A percentile compares a stretch with the other conserved stretches of the same genome.
Conservation (phyloP, 441 rosid species). For the Pelargonium myrrhifolium region DNA sequence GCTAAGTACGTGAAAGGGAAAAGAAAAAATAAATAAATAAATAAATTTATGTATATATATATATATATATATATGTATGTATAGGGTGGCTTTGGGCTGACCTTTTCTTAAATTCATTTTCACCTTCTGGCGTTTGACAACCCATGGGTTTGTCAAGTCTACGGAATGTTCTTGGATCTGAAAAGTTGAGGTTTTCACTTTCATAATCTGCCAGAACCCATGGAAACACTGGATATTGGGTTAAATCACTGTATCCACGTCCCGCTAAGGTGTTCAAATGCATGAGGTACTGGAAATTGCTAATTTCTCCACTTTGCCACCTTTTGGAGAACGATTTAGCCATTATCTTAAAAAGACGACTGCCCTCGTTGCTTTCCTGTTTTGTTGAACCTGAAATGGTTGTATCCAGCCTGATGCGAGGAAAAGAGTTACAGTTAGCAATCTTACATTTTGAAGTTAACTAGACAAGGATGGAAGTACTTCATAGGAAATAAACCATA, state of each 20-base stretch:
- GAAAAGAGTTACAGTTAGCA: conserved; percentile 20
- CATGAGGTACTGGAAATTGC: conserved; percentile 99
- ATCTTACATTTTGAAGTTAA: conserved; percentile 14
- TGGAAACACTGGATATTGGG: conserved; percentile 99
- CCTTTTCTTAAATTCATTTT: conserved; percentile 98
- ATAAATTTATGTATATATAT: too few relatives aligned
- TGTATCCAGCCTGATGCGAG: conserved; percentile 74
- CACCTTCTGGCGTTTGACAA: conserved; percentile 96
- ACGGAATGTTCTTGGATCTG: conserved; percentile 83
- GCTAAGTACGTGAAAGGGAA: not conserved
- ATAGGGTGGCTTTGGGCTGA: conserved; percentile 16
- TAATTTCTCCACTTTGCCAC: conserved; percentile 99
- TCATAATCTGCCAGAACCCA: conserved; percentile 99
- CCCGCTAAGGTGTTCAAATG: conserved; percentile 99
- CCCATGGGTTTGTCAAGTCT: conserved; percentile 99
- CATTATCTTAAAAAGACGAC: conserved; percentile 85
- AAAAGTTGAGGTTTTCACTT: conserved; percentile 79
- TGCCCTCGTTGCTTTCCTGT: conserved; percentile 90
- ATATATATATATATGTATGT: too few relatives aligned
- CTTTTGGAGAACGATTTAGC: conserved; percentile 98
- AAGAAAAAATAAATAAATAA: too few relatives aligned
- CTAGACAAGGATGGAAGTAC: conserved; percentile 11
- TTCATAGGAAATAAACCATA: not conserved
- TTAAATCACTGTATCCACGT: conserved; percentile 99
- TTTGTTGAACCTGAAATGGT: conserved; percentile 94